phyloP scores from a whole-genome alignment of 192 early-diverging fungal species.

The Umbelopsis sp. region DNA sequence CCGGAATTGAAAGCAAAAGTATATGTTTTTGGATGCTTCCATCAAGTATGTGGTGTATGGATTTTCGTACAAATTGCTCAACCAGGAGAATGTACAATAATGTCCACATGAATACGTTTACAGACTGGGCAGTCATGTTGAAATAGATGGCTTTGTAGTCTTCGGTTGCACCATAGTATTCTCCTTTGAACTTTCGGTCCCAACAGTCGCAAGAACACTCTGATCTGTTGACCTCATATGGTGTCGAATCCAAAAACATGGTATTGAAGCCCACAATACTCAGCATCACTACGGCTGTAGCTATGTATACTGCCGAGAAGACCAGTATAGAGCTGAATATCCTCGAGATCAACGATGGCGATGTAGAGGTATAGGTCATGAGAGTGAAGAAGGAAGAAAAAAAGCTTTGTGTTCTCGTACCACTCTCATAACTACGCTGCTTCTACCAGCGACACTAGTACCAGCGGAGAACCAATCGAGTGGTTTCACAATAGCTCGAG shows the following conservation, averaged over 20 bases:
- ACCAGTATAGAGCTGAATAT: neutral
- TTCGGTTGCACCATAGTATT: neutral
- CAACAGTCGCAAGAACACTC: constrained; percentile 25
- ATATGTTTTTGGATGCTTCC: neutral
- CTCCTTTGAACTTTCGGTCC: constrained; percentile 26
- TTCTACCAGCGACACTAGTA: too few species aligned
- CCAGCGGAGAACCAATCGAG: too few species aligned
- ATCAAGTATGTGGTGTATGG: neutral
- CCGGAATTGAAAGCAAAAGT: neutral
- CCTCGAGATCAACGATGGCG: neutral
- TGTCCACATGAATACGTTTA: constrained; percentile 23
- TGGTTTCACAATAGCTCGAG: too few species aligned
- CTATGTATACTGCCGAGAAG: neutral
- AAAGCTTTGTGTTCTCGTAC: neutral
- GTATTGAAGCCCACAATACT: constrained; percentile 19
- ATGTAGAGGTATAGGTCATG: neutral
- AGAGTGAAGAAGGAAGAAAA: neutral
- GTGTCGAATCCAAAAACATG: neutral
- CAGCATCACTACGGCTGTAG: constrained; percentile 4
- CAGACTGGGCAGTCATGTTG: constrained; percentile 17
- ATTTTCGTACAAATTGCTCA: constrained; percentile 9
- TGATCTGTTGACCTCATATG: neutral
- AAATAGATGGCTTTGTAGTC: constrained; percentile 22
- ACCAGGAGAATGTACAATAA: constrained; percentile 4
- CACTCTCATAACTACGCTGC: neutral